phyloP scores from a whole-genome alignment of 306 rosid genomes.

The Quercus rubra region DNA sequence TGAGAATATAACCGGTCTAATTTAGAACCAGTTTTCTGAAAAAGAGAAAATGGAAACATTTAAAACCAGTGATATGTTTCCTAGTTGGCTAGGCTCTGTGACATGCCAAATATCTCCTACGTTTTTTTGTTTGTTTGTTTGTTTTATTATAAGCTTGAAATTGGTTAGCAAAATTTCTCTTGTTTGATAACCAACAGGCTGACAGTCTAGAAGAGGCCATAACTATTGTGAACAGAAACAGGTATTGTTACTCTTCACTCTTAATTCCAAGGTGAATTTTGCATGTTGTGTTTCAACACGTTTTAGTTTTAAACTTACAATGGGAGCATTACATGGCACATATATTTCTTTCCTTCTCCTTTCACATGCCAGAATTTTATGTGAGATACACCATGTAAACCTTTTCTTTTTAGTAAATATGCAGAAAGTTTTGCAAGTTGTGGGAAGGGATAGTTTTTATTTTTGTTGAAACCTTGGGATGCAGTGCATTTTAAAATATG shows the following conservation, averaged over 20 bases:
- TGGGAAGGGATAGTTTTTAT: neutral
- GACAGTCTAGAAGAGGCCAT: constrained; percentile 65
- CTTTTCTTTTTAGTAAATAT: neutral
- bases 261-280: neutral
- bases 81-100: too few relatives aligned
- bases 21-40: too few relatives aligned
- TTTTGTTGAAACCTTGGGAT: neutral
- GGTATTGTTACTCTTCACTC: constrained; percentile 30
- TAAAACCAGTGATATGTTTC: too few relatives aligned
- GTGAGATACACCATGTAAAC: neutral
- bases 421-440: neutral
- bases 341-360: neutral
- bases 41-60: too few relatives aligned
- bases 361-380: constrained; percentile 7
- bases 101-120: too few relatives aligned
- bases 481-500: neutral
- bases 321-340: neutral
- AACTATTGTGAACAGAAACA: constrained; percentile 58
- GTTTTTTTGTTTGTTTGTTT: constrained; percentile 5
- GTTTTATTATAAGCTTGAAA: constrained; percentile 6
- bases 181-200: constrained; percentile 44
- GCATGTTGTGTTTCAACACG: neutral
- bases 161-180: constrained; percentile 7
- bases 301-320: neutral
- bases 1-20: too few relatives aligned